These are phyloP conservation scores for Colletotrichum tabaci DNA, from an alignment of 2,329 filamentous ascomycete genomes.

Conservation along the genomic window DNA sequence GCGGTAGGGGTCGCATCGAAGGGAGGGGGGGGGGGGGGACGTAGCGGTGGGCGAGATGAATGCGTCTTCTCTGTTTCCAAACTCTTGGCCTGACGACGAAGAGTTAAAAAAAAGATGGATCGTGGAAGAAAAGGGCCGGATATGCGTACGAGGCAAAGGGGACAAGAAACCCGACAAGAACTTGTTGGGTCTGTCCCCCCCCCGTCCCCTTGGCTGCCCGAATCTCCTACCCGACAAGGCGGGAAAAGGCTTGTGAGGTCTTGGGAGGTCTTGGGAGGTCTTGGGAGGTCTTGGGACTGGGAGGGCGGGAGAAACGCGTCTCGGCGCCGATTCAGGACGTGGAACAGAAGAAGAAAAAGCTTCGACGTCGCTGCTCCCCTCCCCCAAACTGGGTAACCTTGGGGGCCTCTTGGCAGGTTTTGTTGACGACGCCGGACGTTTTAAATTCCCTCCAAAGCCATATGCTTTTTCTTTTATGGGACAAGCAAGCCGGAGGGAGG, in stretches of 20 bases:
- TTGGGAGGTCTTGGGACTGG: slow-evolving; percentile 1
- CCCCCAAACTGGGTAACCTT: not conserved
- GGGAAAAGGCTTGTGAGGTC: not conserved
- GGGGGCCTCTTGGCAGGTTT: not conserved
- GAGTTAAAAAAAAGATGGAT: not conserved
- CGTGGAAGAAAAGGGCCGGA: not conserved
- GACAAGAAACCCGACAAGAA: not conserved
- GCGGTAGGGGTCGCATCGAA: slow-evolving; percentile 1
- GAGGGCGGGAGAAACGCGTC: not conserved
- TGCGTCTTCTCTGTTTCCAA: not conserved
- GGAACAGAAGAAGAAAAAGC: slow-evolving; percentile 1
- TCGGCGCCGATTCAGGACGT: slow-evolving; percentile 6
- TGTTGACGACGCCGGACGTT: slow-evolving; percentile 6
- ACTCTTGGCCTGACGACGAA: not conserved
- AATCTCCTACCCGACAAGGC: not conserved
- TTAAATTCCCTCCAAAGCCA: not conserved
- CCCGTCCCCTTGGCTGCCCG: not conserved
- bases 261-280: slow-evolving; percentile 3
- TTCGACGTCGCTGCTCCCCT: not conserved
- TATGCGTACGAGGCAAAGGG: not conserved
- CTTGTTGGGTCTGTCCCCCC: not conserved
- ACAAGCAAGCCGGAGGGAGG: not conserved
- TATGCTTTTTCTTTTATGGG: not conserved
- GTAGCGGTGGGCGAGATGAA: not conserved
- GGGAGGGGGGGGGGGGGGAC: not conserved